Conservation (phyloP, 768 basidiomycete species). For the Hysterangium stoloniferum region DNA sequence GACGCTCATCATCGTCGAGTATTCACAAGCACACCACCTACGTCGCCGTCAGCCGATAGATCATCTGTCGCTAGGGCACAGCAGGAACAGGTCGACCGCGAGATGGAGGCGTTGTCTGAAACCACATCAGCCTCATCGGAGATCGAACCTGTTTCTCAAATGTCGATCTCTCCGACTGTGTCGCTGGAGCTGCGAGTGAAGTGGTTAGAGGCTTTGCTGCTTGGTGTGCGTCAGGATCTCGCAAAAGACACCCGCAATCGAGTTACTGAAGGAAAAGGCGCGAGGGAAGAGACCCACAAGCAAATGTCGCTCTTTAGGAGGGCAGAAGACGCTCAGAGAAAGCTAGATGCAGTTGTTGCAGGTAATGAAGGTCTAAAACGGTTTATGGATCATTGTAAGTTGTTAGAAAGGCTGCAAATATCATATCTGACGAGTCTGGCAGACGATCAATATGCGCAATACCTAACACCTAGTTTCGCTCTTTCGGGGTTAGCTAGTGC, state of each 20-base stretch:
- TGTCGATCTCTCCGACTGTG: slow-evolving; percentile 52
- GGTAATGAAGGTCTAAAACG: slow-evolving; percentile 62
- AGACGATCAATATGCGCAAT: slow-evolving; percentile 75
- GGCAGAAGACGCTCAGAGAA: slow-evolving; percentile 52
- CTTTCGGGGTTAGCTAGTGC: slow-evolving; percentile 46
- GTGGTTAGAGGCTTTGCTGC: slow-evolving; percentile 72
- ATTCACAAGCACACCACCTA: slow-evolving; percentile 44
- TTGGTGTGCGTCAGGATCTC: slow-evolving; percentile 49
- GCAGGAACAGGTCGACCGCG: slow-evolving; percentile 25
- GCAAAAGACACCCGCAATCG: slow-evolving; percentile 28
- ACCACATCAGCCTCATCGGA: slow-evolving; percentile 2
- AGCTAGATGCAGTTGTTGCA: slow-evolving; percentile 50
- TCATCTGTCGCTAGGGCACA: slow-evolving; percentile 11
- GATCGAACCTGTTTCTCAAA: slow-evolving; percentile 15
- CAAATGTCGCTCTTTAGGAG: slow-evolving; percentile 44
- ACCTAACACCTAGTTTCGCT: slow-evolving; percentile 69
- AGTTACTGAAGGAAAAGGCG: slow-evolving; percentile 32
- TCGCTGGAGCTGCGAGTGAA: slow-evolving; percentile 69
- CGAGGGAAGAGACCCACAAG: slow-evolving; percentile 27
- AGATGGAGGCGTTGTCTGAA: slow-evolving; percentile 10
- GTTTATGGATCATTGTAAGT: slow-evolving; percentile 70
- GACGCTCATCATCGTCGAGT: slow-evolving; percentile 63
- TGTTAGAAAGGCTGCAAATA: too few relatives aligned
- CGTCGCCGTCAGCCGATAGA: slow-evolving; percentile 28
- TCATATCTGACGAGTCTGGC: background rate